Percentiles rank a stretch among this genome's conserved stretches.
Conservation (phyloP, 495 filamentous ascomycete genomes). For the Penicillium riverlandense region DNA sequence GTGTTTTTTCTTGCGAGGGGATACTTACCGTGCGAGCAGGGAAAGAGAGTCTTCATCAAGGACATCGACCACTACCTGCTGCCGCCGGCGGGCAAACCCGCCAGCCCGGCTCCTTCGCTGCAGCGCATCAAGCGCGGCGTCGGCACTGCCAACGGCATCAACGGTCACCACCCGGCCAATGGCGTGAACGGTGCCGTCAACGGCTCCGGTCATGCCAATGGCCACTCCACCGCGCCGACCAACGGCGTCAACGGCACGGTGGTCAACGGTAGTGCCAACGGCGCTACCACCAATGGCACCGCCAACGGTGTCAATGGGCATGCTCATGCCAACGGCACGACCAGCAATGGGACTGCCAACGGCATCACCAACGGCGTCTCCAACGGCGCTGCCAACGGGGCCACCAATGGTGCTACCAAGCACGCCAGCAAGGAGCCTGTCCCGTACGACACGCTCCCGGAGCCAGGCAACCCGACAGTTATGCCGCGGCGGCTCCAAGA, state of each 20-base stretch:
- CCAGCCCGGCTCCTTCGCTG: slow-evolving; percentile 70
- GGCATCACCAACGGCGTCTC: slow-evolving; percentile 2
- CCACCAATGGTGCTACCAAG: slow-evolving; percentile 15
- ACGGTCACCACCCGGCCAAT: slow-evolving; percentile 14
- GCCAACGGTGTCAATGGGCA: background rate
- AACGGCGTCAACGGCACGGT: slow-evolving; percentile 9
- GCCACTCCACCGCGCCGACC: slow-evolving; percentile 12
- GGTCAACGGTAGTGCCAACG: slow-evolving; percentile 6
- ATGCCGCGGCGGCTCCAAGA: slow-evolving; percentile 61
- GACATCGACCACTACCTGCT: slow-evolving; percentile 89
- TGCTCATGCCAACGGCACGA: slow-evolving; percentile 6
- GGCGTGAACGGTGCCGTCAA: slow-evolving; percentile 18
- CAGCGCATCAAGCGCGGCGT: slow-evolving; percentile 53
- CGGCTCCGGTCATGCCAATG: slow-evolving; percentile 20
- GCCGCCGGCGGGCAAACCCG: slow-evolving; percentile 60
- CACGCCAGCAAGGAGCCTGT: slow-evolving; percentile 31
- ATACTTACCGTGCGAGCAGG: slow-evolving; percentile 34
- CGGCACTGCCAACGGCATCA: slow-evolving; percentile 35
- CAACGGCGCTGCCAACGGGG: background rate
- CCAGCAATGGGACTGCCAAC: slow-evolving; percentile 5
- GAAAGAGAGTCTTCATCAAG: slow-evolving; percentile 93
- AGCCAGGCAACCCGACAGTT: slow-evolving; percentile 74
- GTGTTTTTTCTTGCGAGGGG: slow-evolving; percentile 1
- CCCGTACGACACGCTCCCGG: slow-evolving; percentile 49
- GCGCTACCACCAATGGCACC: slow-evolving; percentile 9